phyloP scores from a whole-genome alignment of 306 rosid genomes.

The peach (Prunus persica) region Prunus_persica_NCBIv2 NC_034015.1:12964001-12964500 shows the following conservation, averaged over 20 bases:
- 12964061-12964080: slow-evolving; percentile 80
- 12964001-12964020: slow-evolving; percentile 87
- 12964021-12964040: slow-evolving; percentile 81
- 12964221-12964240: slow-evolving; percentile 48
- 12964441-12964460: not conserved
- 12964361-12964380: not conserved
- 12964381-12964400: not conserved
- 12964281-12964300: not conserved
- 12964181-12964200: slow-evolving; percentile 48
- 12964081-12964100: slow-evolving; percentile 66
- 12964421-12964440: not conserved
- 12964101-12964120: slow-evolving; percentile 81
- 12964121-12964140: slow-evolving; percentile 72
- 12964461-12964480: not conserved
- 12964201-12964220: slow-evolving; percentile 18
- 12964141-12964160: slow-evolving; percentile 70
- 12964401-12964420: not conserved
- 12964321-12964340: not conserved
- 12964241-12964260: slow-evolving; percentile 23
- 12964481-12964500: not conserved
- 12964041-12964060: slow-evolving; percentile 96
- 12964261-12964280: slow-evolving; percentile 4
- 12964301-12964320: not conserved
- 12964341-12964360: not conserved
- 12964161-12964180: slow-evolving; percentile 94